Evolutionary conservation across 805 yeast species (phyloP), one percentile per base, ranked within the genome.

Genomic region (Debaryomyces hansenii): DNA sequence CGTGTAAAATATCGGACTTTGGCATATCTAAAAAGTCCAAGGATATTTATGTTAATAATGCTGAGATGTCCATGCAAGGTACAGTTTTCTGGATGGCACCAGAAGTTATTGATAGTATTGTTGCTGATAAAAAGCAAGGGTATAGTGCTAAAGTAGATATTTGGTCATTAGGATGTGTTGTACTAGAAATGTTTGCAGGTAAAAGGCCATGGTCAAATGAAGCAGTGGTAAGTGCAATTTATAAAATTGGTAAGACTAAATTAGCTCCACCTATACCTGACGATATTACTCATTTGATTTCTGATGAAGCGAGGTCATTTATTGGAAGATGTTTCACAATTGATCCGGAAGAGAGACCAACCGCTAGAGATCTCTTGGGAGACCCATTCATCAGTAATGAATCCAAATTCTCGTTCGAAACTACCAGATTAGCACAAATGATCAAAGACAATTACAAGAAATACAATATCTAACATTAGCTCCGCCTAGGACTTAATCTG

Each of bases 51-150:
- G 84, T 87, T 27, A 90, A 94, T 63, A 84, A 89, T 57, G 90
- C 96, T 4, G 97, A 90, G 45, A 88, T 91, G 96, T 91, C 97
- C 10, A 90, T 89, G 96, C 96, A 95, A 66, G 99, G 99, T 20
- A 91, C 99, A 0, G 90, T 95, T 1, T 94, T 91, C 64, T 94
- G 99, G 99, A 94, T 94, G 99, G 99, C 99, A 0, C 99, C 99
- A 0, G 99, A 94, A 62, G 96, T 95, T 53, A 90, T 94, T 42
- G 92, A 90, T 62, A 90, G 89, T 48, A 83, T 83, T 16, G 83
- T 81, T 2, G 85, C 82, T 51, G 80, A 82, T 55, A 79, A 79
- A 55, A 84, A 84, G 53, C 94, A 86, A 62, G 99, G 99, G 0
- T 94, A 94, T 63, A 89, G 96, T 71, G 99, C 99, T 16, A 94